Conservation (phyloP, 1,139 yeast species). For the Magnusiomyces suaveolens region DNA sequence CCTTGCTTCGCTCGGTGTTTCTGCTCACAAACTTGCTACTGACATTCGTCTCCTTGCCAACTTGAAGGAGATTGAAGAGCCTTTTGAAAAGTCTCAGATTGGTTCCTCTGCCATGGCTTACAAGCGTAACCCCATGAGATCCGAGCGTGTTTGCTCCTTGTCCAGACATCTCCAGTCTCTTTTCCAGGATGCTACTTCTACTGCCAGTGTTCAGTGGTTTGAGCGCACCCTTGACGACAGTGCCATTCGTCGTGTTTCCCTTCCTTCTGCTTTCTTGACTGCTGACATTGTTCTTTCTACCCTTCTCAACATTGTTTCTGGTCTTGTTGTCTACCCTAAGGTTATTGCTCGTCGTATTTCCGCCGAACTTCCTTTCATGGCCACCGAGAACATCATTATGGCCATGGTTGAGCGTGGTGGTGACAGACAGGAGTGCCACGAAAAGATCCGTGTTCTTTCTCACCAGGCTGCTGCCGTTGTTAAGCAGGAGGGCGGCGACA, state of each 20-base stretch:
- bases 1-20: constrained; percentile 87
- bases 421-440: constrained; percentile 97
- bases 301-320: constrained; percentile 82
- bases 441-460: constrained; percentile 89
- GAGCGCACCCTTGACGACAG: constrained; percentile 98
- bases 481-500: constrained; percentile 97
- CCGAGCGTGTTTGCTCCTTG: constrained; percentile 95
- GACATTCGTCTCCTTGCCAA: constrained; percentile 93
- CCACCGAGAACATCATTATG: constrained; percentile 97
- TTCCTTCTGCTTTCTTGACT: constrained; percentile 93
- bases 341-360: constrained; percentile 93
- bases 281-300: constrained; percentile 91
- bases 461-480: constrained; percentile 97
- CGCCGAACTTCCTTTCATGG: constrained; percentile 97
- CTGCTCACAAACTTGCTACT: constrained; percentile 96
- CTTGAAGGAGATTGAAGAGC: constrained; percentile 95
- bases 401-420: constrained; percentile 99
- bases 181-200: constrained; percentile 86
- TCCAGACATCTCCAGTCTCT: constrained; percentile 91
- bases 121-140: constrained; percentile 99
- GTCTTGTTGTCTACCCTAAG: constrained; percentile 95
- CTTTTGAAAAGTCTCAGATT: constrained; percentile 94
- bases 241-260: constrained; percentile 92
- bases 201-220: constrained; percentile 98
- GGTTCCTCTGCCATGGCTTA: constrained; percentile 99